Conservation (phyloP, 495 filamentous ascomycete species). For the Neurospora discreta region DNA sequence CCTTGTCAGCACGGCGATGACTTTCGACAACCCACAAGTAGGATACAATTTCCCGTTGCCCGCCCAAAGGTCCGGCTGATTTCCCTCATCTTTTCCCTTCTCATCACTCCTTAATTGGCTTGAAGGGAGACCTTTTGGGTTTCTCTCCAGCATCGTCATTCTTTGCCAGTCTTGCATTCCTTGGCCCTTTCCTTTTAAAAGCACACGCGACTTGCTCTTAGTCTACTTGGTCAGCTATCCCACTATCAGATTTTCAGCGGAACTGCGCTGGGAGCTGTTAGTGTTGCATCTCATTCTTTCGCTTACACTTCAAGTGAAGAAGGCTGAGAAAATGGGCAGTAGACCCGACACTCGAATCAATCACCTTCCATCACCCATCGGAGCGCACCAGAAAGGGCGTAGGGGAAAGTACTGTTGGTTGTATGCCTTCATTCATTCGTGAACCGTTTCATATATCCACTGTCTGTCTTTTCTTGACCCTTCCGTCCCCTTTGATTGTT, state of each 20-base stretch:
- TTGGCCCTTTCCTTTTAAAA: not conserved
- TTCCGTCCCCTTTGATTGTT: no score
- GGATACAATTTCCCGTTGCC: no score
- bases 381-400: not conserved
- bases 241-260: not conserved
- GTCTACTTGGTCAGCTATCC: not conserved
- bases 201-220: not conserved
- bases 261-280: not conserved
- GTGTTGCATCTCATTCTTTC: not conserved
- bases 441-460: no score
- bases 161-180: not conserved
- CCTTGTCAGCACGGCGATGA: no score
- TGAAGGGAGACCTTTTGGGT: no score
- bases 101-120: not conserved
- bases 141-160: no score
- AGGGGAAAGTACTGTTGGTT: not conserved
- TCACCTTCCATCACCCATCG: not conserved
- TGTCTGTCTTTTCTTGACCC: no score
- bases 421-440: not conserved
- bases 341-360: not conserved
- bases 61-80: no score
- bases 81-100: no score
- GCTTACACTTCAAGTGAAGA: not conserved
- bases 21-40: no score
- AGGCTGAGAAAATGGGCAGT: not conserved